Base-by-base conservation (phyloP, 108 stramenopile species). In the Aureococcus anophagefferens region DNA sequence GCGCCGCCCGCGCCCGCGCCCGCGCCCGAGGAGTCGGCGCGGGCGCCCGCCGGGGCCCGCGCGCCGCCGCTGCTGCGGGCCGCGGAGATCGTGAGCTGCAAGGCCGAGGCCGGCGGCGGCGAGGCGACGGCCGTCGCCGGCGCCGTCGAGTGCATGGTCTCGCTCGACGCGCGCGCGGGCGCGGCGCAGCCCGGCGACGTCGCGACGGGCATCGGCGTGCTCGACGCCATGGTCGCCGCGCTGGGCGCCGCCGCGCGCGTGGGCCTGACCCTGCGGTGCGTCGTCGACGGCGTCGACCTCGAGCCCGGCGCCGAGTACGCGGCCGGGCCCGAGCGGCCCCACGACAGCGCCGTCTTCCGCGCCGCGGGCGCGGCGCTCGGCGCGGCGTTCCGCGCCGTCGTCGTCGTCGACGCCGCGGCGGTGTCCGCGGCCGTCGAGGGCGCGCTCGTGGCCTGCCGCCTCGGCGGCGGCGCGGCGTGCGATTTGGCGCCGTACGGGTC, bases 181-280 rank as follows among this genome's bases (percentile, higher is more conserved):
- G n/a, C n/a, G n/a, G n/a, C n/a, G n/a, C n/a, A n/a, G n/a, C n/a
- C n/a, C 40, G 40, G 5, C 40, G 13, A 11, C 40, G 13, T 44
- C 40, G 70, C 70, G 35, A 90, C 91, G 0, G 91, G 91, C n/a
- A 80, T 93, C 33, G 88, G 89, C 0, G 89, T 84, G 68, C 88
- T 72, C 29, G 33, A 64, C 63, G 69, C 69, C 63, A 91, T 93
- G 90, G 72, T 93, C 63, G 92, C 90, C 79, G 90, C 90, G 69
- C 81, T 88, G 75, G 89, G 88, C 77, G 87, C 87, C 34, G 90
- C 90, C 72, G 92, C 89, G 15, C 90, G 90, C 80, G 79, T 91
- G 63, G 89, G 89, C 33, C 79, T 93, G 30, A 73, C 82, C 13
- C 66, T 89, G 28, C 75, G 76, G 17, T 83, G 25, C 11, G 73